These are phyloP conservation scores for Zygosaccharomyces pseudorouxii DNA, from an alignment of 805 yeast species.

Conservation along the genomic window DNA sequence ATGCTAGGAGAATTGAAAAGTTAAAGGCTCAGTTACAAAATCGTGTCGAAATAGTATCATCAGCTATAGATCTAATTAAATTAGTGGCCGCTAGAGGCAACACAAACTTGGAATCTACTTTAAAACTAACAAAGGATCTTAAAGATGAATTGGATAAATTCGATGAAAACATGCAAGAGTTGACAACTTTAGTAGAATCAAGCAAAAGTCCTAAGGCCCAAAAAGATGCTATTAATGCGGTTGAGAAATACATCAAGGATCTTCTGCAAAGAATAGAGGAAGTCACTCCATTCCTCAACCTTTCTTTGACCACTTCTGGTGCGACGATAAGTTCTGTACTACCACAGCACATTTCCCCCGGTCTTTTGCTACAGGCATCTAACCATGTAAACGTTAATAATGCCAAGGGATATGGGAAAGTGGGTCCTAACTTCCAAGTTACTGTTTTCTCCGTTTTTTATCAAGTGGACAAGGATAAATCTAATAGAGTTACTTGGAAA, in stretches of 20 bases:
- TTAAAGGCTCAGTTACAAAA: conserved; percentile 46
- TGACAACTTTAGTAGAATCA: conserved; percentile 35
- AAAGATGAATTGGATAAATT: conserved; percentile 55
- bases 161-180: conserved; percentile 43
- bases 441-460: conserved; percentile 61
- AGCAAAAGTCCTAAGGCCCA: conserved; percentile 28
- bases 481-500: conserved; percentile 57
- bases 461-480: conserved; percentile 41
- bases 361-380: conserved; percentile 60
- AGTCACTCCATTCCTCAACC: conserved; percentile 60
- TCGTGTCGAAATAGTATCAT: conserved; percentile 56
- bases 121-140: conserved; percentile 50
- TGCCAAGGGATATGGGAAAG: conserved; percentile 27
- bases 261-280: conserved; percentile 56
- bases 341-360: conserved; percentile 56
- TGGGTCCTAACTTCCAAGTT: conserved; percentile 59
- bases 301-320: conserved; percentile 66
- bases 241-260: conserved; percentile 46
- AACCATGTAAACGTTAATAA: conserved; percentile 36
- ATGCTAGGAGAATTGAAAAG: conserved; percentile 42
- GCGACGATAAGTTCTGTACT: conserved; percentile 50
- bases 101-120: conserved; percentile 50
- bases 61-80: conserved; percentile 64
- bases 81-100: conserved; percentile 60
- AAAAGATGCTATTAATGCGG: conserved; percentile 39